Evolutionary conservation across 352 stramenopile genomes (phyloP), one percentile per base, ranked within the genome.

Genomic region (Nothophytophthora sp.): DNA sequence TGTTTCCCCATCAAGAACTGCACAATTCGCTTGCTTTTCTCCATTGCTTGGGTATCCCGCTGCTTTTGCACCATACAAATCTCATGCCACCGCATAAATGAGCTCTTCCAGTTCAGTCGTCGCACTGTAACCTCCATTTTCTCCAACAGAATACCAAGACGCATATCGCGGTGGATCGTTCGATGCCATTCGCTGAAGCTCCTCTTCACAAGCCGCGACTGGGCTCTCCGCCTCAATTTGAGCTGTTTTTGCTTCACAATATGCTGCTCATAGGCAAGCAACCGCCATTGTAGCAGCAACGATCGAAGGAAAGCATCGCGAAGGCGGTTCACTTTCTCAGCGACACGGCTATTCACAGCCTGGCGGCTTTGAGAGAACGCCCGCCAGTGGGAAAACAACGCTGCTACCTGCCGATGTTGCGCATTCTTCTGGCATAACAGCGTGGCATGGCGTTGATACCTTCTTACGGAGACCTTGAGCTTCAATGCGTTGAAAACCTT

Each of bases 1-100:
- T 74, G 37, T 32, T 52, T 76, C 2, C 30, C 48, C 53, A 75
- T 55, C 33, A 82, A 40, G 12, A 81, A 70, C 37, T 59, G 55
- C 36, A 74, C 32, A 16, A 84, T 40, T 22, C 60, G 63, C 30
- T 55, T 60, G 27, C 80, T 62, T 32, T 52, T 70, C 22, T 76
- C 54, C 3, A 11, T 42, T 23, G 73, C 45, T 34, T 39, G 30
- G 19, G 32, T 16, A 5, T 45, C n/a, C n/a, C 25, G 25, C 5
- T 32, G 28, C 9, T 29, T 67, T 25, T 59, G 49, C 7, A 53
- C 23, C 15, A 59, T 11, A 29, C 41, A 46, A 6, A 60, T 24
- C 0, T 60, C 18, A 0, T 39, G 38, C 64, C 64, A 75, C 16
- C n/a, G 35, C 9, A 23, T 15, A 1, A 69, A 32, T 5, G 27